Conservation (phyloP, 176 grass and related monocot genomes). For the Otatea glauca region DNA sequence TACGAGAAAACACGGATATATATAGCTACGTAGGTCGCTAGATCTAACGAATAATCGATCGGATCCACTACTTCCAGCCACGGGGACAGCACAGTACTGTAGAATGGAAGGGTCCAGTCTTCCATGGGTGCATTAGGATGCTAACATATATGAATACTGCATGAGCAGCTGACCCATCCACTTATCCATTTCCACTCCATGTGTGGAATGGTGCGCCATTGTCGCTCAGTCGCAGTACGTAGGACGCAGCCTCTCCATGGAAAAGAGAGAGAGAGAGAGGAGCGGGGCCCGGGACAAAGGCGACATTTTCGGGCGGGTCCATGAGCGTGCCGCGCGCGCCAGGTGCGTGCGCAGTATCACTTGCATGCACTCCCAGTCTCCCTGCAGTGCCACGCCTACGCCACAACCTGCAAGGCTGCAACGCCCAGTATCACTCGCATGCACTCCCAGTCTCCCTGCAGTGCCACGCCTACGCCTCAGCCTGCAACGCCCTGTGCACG, state of each 20-base stretch:
- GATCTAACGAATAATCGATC: background rate
- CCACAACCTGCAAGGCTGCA: too few species aligned
- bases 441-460: background rate
- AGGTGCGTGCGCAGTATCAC: too few species aligned
- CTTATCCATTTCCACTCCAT: background rate
- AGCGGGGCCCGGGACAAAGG: constrained; percentile 43
- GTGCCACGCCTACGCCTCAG: background rate
- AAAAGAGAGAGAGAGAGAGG: background rate
- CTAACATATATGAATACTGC: background rate
- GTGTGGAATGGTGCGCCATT: background rate
- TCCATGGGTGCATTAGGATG: background rate
- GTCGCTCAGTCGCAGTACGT: too few species aligned
- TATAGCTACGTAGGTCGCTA: too few species aligned
- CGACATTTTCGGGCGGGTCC: constrained; percentile 47
- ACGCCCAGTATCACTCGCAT: background rate
- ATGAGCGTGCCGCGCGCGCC: constrained; percentile 11
- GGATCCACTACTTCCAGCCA: background rate
- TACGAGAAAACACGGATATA: background rate
- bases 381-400: too few species aligned
- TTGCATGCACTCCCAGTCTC: too few species aligned
- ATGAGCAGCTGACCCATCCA: background rate
- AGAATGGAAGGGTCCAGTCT: background rate
- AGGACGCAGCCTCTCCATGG: background rate
- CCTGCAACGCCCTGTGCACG: background rate
- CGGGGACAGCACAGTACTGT: background rate